Evolutionary conservation across 106 monocot genomes (phyloP).

Genomic region (Dioscorea dumetorum): DNA sequence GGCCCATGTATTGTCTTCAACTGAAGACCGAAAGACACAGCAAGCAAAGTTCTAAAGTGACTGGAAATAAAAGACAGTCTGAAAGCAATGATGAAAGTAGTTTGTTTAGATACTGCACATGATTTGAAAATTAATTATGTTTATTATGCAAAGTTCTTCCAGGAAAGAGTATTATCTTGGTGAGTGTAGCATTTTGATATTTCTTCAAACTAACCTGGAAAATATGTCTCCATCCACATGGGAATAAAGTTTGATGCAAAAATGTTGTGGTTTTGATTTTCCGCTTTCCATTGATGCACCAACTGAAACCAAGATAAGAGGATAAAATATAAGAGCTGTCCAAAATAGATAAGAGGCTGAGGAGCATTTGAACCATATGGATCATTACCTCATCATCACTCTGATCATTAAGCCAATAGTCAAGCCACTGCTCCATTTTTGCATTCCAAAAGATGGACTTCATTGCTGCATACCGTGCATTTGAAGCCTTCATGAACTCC

Average conservation of each 20-base stretch:
- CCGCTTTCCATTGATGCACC: slow-evolving; percentile 41
- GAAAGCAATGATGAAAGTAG: no score
- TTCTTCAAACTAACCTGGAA: slow-evolving; percentile 38
- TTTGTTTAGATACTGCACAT: no score
- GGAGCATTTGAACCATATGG: neutral
- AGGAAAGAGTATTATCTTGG: neutral
- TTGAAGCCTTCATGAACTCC: slow-evolving; percentile 37
- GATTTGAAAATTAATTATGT: no score
- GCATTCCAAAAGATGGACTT: slow-evolving; percentile 54
- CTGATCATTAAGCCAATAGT: slow-evolving; percentile 42
- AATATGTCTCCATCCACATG: slow-evolving; percentile 42
- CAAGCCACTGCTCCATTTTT: slow-evolving; percentile 67
- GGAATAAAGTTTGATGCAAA: slow-evolving; percentile 97
- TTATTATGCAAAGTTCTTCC: no score
- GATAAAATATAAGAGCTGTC: neutral
- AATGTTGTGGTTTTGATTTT: slow-evolving; percentile 47
- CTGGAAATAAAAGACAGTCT: no score
- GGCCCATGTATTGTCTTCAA: no score
- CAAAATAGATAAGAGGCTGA: neutral
- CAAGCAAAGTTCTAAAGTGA: no score
- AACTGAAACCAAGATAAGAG: slow-evolving; percentile 33
- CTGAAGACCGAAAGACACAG: no score
- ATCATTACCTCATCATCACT: slow-evolving; percentile 13
- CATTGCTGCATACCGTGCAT: slow-evolving; percentile 28
- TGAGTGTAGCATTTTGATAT: neutral